Base-by-base conservation (phyloP, 1,284 basidiomycete species). In the Ceratobasidium papillatum region DNA sequence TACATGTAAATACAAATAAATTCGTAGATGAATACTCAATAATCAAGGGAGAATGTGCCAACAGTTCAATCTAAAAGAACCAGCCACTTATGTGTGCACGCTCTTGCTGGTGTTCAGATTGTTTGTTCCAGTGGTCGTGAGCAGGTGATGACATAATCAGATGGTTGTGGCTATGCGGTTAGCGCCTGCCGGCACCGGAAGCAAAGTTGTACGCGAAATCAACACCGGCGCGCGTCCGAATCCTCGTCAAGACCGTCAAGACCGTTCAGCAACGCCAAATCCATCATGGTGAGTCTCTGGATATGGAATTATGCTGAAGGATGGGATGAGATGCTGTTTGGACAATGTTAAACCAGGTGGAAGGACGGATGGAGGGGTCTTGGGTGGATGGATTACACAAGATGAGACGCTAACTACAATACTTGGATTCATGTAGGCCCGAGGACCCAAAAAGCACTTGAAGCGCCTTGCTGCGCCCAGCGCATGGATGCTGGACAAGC, bases 401-500 rank as follows among this genome's bases (percentile, higher is more conserved):
- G 19, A 25, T 19, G 36, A 43, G 17, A 43, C 27, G 27, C 65
- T 61, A 14, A 71, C 49, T 12, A 51, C 54, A 45, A 65, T n/a
- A 25, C 36, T 38, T 32, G 38, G 41, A 34, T 74, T 58, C 22
- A 25, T 19, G n/a, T 80, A 95, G 94, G 94, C 90, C 83, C 92
- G 96, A 85, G 97, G 97, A 91, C 97, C 97, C 80, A 97, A 95
- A 92, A 99, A 99, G 88, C 97, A 99, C 85, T 90, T 99, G 87
- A 98, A 98, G 90, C 94, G 97, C 83, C 91, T 99, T 79, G 91
- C 92, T 80, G 98, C 98, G 80, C 98, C 98, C 79, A 97, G 95
- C 76, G 94, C 95, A 87, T 99, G 98, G 98, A 98, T 99, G 95
- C 90, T 99, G 80, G 96, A 99, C 90, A 99, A 99, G 87, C 87